A percentile compares a stretch with the other conserved stretches of the same genome.
phyloP scores from a whole-genome alignment of 2,329 filamentous ascomycete genomes.

The Epichloe bromicola region DNA sequence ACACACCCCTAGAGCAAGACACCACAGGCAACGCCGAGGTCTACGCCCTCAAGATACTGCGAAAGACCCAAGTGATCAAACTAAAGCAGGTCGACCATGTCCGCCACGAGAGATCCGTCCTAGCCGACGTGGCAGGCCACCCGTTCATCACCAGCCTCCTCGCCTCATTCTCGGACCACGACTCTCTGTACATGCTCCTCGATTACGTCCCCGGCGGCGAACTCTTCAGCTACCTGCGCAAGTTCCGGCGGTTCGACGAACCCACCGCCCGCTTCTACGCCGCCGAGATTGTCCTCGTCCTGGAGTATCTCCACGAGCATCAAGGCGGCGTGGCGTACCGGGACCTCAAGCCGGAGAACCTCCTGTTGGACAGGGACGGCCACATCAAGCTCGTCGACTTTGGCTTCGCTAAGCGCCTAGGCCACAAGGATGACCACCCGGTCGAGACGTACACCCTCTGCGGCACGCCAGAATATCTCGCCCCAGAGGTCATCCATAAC shows the following conservation, averaged over 20 bases:
- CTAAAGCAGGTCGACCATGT: constrained; percentile 82
- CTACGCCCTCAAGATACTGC: constrained; percentile 71
- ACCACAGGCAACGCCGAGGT: constrained; percentile 31
- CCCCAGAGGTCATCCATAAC: constrained; percentile 73
- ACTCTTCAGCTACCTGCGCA: constrained; percentile 70
- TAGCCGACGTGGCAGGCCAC: constrained; percentile 64
- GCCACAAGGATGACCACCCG: constrained; percentile 34
- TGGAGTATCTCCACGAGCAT: constrained; percentile 69
- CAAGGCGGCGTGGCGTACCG: constrained; percentile 69
- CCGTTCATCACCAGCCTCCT: constrained; percentile 73
- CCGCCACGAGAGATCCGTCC: constrained; percentile 67
- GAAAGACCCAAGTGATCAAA: constrained; percentile 61
- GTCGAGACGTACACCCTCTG: constrained; percentile 72
- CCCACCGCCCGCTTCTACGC: constrained; percentile 68
- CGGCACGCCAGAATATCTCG: constrained; percentile 73
- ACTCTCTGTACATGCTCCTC: constrained; percentile 71
- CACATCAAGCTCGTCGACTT: constrained; percentile 79
- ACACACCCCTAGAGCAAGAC: constrained; percentile 19
- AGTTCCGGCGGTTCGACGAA: constrained; percentile 68
- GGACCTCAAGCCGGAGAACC: constrained; percentile 73
- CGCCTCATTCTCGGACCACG: constrained; percentile 66
- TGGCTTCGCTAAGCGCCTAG: constrained; percentile 71
- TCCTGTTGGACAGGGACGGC: constrained; percentile 62
- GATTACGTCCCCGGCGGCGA: constrained; percentile 77
- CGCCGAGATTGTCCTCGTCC: constrained; percentile 69